These are phyloP conservation scores for Climacium dendroides DNA, from an alignment of 225 moss, liverwort and hornwort species.

Conservation along the genomic window DNA sequence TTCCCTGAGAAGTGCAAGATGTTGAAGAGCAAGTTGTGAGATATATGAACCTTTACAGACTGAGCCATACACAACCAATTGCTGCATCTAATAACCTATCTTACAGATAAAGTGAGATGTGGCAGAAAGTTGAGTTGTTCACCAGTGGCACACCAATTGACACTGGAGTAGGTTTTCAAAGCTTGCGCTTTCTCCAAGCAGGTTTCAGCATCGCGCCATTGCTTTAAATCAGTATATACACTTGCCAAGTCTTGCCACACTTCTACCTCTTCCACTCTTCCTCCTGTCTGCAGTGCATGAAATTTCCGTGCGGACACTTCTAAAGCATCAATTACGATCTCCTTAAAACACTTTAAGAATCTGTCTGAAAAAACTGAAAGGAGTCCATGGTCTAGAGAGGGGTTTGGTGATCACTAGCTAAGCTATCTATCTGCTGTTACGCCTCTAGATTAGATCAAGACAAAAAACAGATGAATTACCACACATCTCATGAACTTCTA, in stretches of 20 bases:
- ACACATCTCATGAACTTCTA: neutral
- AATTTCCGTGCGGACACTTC: neutral
- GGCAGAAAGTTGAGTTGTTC: neutral
- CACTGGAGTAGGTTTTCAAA: conserved; percentile 43
- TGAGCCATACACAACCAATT: neutral
- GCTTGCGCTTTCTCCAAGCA: conserved; percentile 91
- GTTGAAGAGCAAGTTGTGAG: neutral
- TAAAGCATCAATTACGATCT: neutral
- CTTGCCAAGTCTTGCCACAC: conserved; percentile 89
- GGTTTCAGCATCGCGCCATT: conserved; percentile 82
- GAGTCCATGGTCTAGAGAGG: neutral
- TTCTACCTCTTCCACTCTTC: conserved; percentile 76
- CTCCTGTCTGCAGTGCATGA: conserved; percentile 33
- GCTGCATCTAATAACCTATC: neutral
- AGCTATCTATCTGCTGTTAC: neutral
- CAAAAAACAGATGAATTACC: neutral
- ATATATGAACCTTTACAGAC: neutral
- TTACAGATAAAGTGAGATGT: neutral
- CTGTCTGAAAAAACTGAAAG: neutral
- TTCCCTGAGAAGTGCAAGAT: conserved; percentile 11
- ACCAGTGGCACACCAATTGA: conserved; percentile 85
- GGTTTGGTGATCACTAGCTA: neutral
- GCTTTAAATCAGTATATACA: conserved; percentile 79
- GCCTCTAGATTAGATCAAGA: neutral
- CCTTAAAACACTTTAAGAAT: neutral